A percentile compares a stretch with the other conserved stretches of the same genome.
Evolutionary conservation across 805 yeast species (phyloP).

Genomic region (Wickerhamomyces bovis): DNA sequence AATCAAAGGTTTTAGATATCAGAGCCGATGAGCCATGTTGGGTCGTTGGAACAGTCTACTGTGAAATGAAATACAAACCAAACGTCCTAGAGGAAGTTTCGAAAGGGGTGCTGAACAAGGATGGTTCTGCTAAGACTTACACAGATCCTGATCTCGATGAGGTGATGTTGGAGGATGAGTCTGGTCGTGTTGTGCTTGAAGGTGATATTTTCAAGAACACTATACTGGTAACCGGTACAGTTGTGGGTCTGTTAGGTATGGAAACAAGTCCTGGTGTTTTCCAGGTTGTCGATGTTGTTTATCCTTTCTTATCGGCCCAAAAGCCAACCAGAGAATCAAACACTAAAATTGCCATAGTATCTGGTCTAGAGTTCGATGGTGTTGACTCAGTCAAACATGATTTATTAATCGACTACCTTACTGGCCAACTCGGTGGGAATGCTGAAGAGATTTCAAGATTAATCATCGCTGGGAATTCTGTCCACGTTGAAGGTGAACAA

Average conservation of each 20-base stretch:
- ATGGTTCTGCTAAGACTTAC: slow-evolving; percentile 37
- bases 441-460: slow-evolving; percentile 39
- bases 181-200: slow-evolving; percentile 74
- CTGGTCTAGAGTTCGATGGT: slow-evolving; percentile 64
- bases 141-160: slow-evolving; percentile 51
- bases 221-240: slow-evolving; percentile 82
- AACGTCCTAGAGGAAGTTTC: slow-evolving; percentile 80
- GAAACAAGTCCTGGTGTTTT: slow-evolving; percentile 80
- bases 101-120: slow-evolving; percentile 39
- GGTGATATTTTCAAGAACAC: slow-evolving; percentile 50
- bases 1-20: slow-evolving; percentile 56
- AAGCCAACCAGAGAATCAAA: slow-evolving; percentile 16
- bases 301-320: slow-evolving; percentile 64
- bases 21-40: slow-evolving; percentile 58
- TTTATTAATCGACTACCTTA: slow-evolving; percentile 59
- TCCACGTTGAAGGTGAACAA: slow-evolving; percentile 24
- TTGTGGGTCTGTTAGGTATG: slow-evolving; percentile 81
- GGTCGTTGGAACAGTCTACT: slow-evolving; percentile 82
- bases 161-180: slow-evolving; percentile 83
- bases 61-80: slow-evolving; percentile 81
- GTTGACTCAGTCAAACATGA: slow-evolving; percentile 42
- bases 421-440: slow-evolving; percentile 57
- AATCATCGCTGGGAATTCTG: slow-evolving; percentile 70
- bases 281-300: slow-evolving; percentile 72
- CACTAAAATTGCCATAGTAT: slow-evolving; percentile 57